Base-by-base conservation (phyloP, 2,329 filamentous ascomycete species). In the Lachnellula hyalina region DNA sequence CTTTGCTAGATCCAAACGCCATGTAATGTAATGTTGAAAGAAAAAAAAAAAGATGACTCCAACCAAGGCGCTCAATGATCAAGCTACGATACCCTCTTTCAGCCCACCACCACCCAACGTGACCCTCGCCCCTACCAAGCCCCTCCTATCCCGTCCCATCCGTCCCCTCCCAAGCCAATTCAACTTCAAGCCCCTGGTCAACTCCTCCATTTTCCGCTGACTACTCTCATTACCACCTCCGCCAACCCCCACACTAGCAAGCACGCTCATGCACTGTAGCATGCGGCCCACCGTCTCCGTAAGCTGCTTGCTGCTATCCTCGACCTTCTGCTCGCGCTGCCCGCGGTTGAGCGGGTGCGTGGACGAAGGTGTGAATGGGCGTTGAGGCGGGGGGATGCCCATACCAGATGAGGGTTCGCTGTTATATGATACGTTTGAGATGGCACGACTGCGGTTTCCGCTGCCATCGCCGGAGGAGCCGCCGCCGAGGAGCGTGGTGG, bases 241-340 rank as follows among this genome's bases (percentile, higher is more conserved):
- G 7, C 63, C 58, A 32, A 65, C 59, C 7, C 76, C 86, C 12
- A 96, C 82, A 58, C 85, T 86, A 3, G 90, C 89, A 21, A 99
- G 77, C 7, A 99, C 91, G 69, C 87, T 93, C 72, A 97, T 87
- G 71, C 94, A 99, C 74, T 99, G 94, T 60, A 99, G 77, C 90
- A 99, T 96, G 49, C 93, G 80, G 0, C 91, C 94, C 0, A 96
- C 92, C 63, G 93, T 96, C 63, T 97, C 92, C 0, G 94, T 96
- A 52, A 97, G 84, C 67, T 94, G 84, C 68, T 90, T 82, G 66
- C 73, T 53, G 48, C 84, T 86, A 65, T 87, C 82, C 68, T 86
- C 82, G 14, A 83, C 74, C 21, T 61, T 84, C 78, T 53, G 78
- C 55, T 59, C 65, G 52, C 63, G 61, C 44, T 46, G 61, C 55